Evolutionary conservation across 345 rosid genomes (phyloP).

Genomic region (Sonneratia alba): DNA sequence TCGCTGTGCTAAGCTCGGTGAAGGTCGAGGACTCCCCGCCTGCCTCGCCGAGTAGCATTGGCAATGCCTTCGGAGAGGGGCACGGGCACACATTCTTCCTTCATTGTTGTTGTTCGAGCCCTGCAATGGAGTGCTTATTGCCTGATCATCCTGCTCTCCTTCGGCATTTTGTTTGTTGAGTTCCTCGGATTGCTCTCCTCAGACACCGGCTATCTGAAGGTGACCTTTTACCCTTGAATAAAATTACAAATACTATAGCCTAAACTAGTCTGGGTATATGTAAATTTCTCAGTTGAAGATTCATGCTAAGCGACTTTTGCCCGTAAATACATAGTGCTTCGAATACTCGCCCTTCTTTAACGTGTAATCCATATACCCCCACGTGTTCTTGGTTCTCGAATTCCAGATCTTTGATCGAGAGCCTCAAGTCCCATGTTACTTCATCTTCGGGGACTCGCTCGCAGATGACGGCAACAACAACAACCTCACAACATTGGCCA

Average conservation of each 20-base stretch:
- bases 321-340: too few relatives aligned
- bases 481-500: slow-evolving; percentile 19
- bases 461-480: slow-evolving; percentile 37
- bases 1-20: neutral
- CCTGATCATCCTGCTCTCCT: neutral
- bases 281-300: too few relatives aligned
- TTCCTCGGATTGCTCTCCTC: neutral
- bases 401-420: neutral
- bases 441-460: slow-evolving; percentile 36
- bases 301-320: too few relatives aligned
- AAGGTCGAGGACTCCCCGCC: neutral
- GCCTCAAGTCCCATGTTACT: slow-evolving; percentile 25
- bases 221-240: too few relatives aligned
- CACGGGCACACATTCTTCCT: neutral
- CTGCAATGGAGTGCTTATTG: neutral
- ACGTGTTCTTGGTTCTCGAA: neutral
- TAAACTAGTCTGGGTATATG: too few relatives aligned
- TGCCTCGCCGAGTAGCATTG: neutral
- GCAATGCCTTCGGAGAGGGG: neutral
- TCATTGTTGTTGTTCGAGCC: neutral
- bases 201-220: neutral
- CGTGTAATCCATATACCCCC: too few relatives aligned
- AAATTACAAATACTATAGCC: too few relatives aligned
- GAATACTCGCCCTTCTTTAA: neutral
- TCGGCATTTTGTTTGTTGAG: neutral